phyloP scores from a whole-genome alignment of 176 grass and related monocot species.

The Carex cristatella region DNA sequence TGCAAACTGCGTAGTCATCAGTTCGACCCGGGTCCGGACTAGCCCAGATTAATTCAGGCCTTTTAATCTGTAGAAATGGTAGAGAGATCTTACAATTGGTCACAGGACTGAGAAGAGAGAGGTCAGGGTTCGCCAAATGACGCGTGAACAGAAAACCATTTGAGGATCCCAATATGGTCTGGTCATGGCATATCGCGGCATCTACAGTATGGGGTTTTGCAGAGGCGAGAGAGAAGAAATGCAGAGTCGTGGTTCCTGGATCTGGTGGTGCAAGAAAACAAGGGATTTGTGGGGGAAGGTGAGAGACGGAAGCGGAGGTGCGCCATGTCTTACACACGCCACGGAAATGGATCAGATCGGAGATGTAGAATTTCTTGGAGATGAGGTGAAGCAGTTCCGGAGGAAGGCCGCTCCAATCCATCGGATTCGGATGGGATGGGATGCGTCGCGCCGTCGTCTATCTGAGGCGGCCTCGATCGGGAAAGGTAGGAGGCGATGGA shows the following conservation, averaged over 20 bases:
- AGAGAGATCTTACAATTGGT: background rate
- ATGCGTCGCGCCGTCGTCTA: background rate
- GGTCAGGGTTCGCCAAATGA: background rate
- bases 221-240: constrained; percentile 1
- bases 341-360: constrained; percentile 5
- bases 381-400: background rate
- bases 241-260: background rate
- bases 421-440: background rate
- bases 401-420: background rate
- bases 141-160: background rate
- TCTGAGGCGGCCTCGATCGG: background rate
- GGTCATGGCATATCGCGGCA: background rate
- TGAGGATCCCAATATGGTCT: background rate
- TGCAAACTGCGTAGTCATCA: background rate
- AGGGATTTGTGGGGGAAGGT: constrained; percentile 5
- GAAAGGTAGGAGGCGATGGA: background rate
- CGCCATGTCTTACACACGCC: background rate
- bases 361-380: background rate
- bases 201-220: background rate
- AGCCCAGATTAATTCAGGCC: background rate
- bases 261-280: background rate
- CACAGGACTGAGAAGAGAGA: constrained; percentile 8
- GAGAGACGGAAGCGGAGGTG: background rate
- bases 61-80: background rate
- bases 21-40: background rate